Evolutionary conservation across 805 yeast genomes (phyloP).

Genomic region (Candida berthetii): DNA sequence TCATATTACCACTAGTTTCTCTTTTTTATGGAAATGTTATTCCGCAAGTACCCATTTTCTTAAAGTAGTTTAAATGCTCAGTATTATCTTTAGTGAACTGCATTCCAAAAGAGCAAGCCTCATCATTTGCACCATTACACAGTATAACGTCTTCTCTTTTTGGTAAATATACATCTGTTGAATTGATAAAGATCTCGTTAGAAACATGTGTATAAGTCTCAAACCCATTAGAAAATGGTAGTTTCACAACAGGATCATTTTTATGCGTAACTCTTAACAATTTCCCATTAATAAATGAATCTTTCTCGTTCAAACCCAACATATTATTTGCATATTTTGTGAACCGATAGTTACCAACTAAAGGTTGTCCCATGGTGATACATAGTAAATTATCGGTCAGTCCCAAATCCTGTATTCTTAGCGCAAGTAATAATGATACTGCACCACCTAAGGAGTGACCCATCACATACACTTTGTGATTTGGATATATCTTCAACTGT

Average conservation of each 20-base stretch:
- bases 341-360: constrained; percentile 16
- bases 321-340: constrained; percentile 7
- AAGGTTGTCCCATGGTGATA: constrained; percentile 22
- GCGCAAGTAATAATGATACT: constrained; percentile 10
- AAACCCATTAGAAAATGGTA: constrained; percentile 15
- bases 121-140: constrained; percentile 60
- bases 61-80: constrained; percentile 21
- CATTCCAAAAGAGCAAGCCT: constrained; percentile 34
- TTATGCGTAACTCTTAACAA: constrained; percentile 17
- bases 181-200: constrained; percentile 18
- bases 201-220: constrained; percentile 12
- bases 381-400: not conserved
- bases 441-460: constrained; percentile 25
- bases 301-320: constrained; percentile 2
- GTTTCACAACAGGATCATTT: constrained; percentile 19
- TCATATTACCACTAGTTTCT: no score
- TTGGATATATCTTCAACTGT: not conserved
- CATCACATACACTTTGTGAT: constrained; percentile 11
- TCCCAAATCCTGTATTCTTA: not conserved
- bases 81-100: constrained; percentile 12
- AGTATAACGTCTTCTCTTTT: constrained; percentile 57
- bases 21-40: constrained; percentile 5
- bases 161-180: constrained; percentile 11
- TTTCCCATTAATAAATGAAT: constrained; percentile 1
- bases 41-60: constrained; percentile 22